Evolutionary conservation across 305 asterid species (phyloP), one percentile per base, ranked within the genome.

Genomic region (Rubia occidens): DNA sequence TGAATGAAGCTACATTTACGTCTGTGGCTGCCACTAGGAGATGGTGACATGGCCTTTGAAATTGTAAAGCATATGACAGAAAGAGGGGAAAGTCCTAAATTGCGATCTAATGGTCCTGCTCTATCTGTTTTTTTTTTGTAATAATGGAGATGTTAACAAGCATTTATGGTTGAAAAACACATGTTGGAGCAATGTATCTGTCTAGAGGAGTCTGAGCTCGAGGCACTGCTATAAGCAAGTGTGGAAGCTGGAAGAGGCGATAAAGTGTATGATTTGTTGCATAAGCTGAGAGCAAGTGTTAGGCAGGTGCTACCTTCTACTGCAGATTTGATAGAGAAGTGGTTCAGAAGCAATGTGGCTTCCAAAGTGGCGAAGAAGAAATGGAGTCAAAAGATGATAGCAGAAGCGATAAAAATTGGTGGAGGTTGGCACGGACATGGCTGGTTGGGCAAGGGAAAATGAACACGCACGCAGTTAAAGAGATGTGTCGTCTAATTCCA

Each of bases 341-440:
- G 97, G 97, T 90, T 90, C 83, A 77, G 64, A 78, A 79, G 89
- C 79, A 88, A 86, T 74, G 69, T 69, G 39, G 95, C 96, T 78
- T 81, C 95, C 51, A 80, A 79, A 67, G 86, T 88, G 68, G 97
- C 96, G 53, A 87, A 84, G 72, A 84, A 83, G 64, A 90, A 86
- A 80, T 90, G 91, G 93, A 84, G 85, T 80, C 68, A 72, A 75
- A 82, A 71, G 64, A 21, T 77, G 74, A 79, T 90, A 40, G 64
- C 56, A 14, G 72, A 65, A 59, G 96, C 87, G 1, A 88, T 82
- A 59, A 82, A 68, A 72, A 84, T 78, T 70, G 85, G 87, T 53
- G 96, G 96, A 74, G 97, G 96, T n/a, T 87, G 96, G 96, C 96
- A 91, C 72, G 96, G 97, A 59, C 82, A 60, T 68, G 97, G 96